Conservation (phyloP, 768 basidiomycete species). For the Tulasnella sp. region DNA sequence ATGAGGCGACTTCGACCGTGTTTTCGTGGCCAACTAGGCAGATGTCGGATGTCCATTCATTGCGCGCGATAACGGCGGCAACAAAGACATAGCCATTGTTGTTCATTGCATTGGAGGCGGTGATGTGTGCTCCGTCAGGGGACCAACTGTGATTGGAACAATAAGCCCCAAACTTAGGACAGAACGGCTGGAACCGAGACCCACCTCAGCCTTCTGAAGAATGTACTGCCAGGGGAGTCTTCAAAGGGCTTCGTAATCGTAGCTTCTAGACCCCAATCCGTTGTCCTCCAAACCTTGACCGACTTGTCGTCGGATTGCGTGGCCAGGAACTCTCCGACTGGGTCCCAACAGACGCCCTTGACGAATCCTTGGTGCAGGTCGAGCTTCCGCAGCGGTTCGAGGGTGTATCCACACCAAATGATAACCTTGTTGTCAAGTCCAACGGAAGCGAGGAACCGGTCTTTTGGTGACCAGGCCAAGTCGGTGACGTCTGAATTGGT, state of each 20-base stretch:
- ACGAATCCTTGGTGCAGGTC: constrained; percentile 94
- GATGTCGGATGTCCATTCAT: constrained; percentile 87
- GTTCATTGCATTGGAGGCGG: constrained; percentile 96
- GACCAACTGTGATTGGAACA: constrained; percentile 74
- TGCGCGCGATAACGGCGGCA: constrained; percentile 90
- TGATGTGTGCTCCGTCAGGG: constrained; percentile 98
- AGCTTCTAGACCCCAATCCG: constrained; percentile 85
- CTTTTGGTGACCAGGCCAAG: constrained; percentile 92
- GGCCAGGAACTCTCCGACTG: constrained; percentile 96
- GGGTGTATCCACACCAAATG: constrained; percentile 91
- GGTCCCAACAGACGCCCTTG: constrained; percentile 99
- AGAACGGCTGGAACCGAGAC: constrained; percentile 30
- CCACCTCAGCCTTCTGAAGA: constrained; percentile 87
- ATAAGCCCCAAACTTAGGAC: background rate
- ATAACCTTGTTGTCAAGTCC: constrained; percentile 89
- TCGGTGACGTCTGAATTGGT: constrained; percentile 79
- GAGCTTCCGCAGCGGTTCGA: constrained; percentile 82
- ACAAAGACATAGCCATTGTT: constrained; percentile 96
- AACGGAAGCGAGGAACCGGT: constrained; percentile 89
- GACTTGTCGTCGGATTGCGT: constrained; percentile 96
- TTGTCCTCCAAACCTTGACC: constrained; percentile 95
- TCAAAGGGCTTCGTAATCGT: constrained; percentile 90
- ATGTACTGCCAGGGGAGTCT: constrained; percentile 92
- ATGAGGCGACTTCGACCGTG: constrained; percentile 91
- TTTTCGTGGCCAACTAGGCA: constrained; percentile 97